Conservation (phyloP, 495 filamentous ascomycete genomes). For the Venustampulla echinocandica region DNA sequence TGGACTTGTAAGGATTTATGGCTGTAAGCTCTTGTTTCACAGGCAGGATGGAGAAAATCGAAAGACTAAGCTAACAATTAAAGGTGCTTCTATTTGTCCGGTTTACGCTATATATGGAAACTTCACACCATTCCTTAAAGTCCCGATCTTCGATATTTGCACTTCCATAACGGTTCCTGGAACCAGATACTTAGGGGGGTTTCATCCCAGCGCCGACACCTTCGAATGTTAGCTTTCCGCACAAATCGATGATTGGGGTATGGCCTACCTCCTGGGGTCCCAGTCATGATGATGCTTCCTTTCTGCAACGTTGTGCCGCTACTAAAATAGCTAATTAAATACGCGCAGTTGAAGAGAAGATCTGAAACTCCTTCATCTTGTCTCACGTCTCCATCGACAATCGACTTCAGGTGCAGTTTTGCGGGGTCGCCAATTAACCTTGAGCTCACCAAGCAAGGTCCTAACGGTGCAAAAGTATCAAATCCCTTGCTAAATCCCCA, state of each 20-base stretch:
- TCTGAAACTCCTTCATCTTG: constrained; percentile 30
- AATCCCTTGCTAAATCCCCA: constrained; percentile 25
- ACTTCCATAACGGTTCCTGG: constrained; percentile 35
- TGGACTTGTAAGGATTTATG: no score
- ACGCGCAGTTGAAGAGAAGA: constrained; percentile 27
- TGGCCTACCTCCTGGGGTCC: constrained; percentile 26
- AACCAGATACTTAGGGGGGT: constrained; percentile 28
- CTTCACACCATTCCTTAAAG: constrained; percentile 26
- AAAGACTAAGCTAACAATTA: no score
- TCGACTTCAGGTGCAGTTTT: constrained; percentile 28
- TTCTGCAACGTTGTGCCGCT: constrained; percentile 21
- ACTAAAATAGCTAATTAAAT: constrained; percentile 14
- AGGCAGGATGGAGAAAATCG: no score
- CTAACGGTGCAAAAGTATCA: constrained; percentile 25
- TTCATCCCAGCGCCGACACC: constrained; percentile 28
- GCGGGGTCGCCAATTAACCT: constrained; percentile 8
- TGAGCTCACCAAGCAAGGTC: constrained; percentile 30
- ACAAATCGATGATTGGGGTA: no score
- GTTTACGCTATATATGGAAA: no score
- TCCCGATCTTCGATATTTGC: constrained; percentile 29
- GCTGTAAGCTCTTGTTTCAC: no score
- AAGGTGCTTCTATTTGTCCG: no score
- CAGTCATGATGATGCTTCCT: constrained; percentile 25
- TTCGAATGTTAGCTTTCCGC: no score
- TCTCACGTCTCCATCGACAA: constrained; percentile 33